Evolutionary conservation across 1,284 basidiomycete species (phyloP), one percentile per base, ranked within the genome.

Genomic region (Marasmius tenuissimus): DNA sequence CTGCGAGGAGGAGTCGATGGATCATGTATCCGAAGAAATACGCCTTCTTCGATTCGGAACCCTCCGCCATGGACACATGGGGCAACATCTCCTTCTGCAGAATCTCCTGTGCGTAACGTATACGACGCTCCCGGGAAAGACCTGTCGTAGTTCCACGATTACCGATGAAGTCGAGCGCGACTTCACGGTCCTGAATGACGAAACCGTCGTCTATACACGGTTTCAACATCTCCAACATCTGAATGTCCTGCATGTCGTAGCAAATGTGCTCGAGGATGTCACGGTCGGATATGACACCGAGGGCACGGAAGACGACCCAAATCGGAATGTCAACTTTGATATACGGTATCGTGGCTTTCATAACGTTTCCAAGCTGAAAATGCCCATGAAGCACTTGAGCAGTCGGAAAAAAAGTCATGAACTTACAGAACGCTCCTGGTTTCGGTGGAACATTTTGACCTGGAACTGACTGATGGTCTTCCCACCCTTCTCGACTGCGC

Each of bases 11-110:
- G 33, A 99, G 83, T 62, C 97, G 90, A 78, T 99, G 97, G 56
- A 98, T 93, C 97, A 99, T 99, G 77, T 98, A 99, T n/a, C 97
- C 97, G 66, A 99, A 96, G 85, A 99, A 99, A 78, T 96, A 99
- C 2, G 97, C 97, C 76, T 99, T 99, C 81, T 97, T 97, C 45
- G 94, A 96, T 77, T 97, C 94, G 39, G 95, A 96, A 9, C 96
- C 96, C 74, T 97, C 96, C 1, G 90, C 87, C 85, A 96, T 97
- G 3, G 97, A 97, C 34, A 99, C 91, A 73, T 99, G 97, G 0
- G 97, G 97, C 52, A 99, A 75, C 92, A 99, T 97, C 78, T 99
- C 97, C 78, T 98, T 99, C 76, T 98, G 96, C 58, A 99, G 73
- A 70, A 99, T 98, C 75, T 99, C 97, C 73, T 97, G 94, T 0